These are phyloP conservation scores for Delitschia confertaspora DNA, from an alignment of 495 filamentous ascomycete species.

Conservation along the genomic window DNA sequence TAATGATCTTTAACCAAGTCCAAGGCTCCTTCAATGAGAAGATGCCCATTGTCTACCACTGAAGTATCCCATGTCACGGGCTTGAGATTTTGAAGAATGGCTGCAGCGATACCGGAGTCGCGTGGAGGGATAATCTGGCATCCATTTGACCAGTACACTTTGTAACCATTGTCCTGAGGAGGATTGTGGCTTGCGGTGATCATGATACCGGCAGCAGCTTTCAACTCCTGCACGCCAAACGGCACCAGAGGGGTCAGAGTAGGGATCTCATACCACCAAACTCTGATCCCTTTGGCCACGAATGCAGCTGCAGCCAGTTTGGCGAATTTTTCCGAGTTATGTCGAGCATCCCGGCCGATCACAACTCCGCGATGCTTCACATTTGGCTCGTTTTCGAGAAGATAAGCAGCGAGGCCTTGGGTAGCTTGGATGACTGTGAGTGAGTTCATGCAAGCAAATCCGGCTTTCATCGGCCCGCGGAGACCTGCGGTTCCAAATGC, in stretches of 20 bases:
- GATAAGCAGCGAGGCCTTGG: conserved; percentile 58
- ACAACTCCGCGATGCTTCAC: conserved; percentile 43
- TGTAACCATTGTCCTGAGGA: conserved; percentile 62
- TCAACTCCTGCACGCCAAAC: conserved; percentile 50
- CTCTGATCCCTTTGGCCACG: conserved; percentile 49
- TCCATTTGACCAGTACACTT: conserved; percentile 63
- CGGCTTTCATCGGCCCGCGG: conserved; percentile 60
- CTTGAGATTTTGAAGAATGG: conserved; percentile 50
- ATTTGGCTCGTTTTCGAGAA: conserved; percentile 38
- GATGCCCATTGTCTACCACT: conserved; percentile 35
- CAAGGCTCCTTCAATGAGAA: conserved; percentile 39
- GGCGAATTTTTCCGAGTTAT: conserved; percentile 59
- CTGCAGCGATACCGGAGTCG: conserved; percentile 51
- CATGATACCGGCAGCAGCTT: conserved; percentile 60
- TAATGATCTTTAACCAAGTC: conserved; percentile 27
- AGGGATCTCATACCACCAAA: conserved; percentile 49
- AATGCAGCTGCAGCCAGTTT: conserved; percentile 57
- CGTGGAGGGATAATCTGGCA: conserved; percentile 62
- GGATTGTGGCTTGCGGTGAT: conserved; percentile 67
- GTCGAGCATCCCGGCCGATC: conserved; percentile 59
- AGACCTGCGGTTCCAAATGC: conserved; percentile 65
- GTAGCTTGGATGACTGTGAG: conserved; percentile 65
- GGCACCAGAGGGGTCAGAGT: conserved; percentile 62
- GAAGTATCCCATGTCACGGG: conserved; percentile 46
- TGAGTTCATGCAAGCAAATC: conserved; percentile 61